Base-by-base conservation (phyloP, 2,329 filamentous ascomycete genomes). In the Ceratocystis colombiana region DNA sequence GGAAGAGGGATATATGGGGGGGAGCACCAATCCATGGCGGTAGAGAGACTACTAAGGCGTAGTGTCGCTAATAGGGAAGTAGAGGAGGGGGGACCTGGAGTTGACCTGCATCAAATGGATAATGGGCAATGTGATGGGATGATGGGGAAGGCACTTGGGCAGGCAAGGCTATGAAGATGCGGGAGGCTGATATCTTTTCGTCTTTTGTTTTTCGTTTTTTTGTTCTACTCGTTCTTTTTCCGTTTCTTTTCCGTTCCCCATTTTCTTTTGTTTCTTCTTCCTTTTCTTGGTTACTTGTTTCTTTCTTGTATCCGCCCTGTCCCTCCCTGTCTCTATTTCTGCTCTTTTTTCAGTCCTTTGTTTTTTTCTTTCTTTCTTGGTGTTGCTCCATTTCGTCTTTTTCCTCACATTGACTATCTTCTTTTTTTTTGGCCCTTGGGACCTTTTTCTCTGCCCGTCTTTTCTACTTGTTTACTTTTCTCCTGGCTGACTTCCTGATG, bases 1-100 rank as follows among this genome's bases (percentile, higher is more conserved):
- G 66, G 93, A 96, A 75, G 93, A 97, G 75, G 90, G 91, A 1
- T 96, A 91, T 73, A 89, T 91, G 84, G 82, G 81, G 53, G 80
- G 78, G 65, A 65, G 64, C 30, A 45, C 65, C 17, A 68, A 66
- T 28, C 44, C 62, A 55, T 67, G 64, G 64, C 61, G 59, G 28
- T 59, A 63, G 33, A 65, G 45, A 61, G 20, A 28, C 33, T 25
- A 12, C 25, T 20, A 46, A 50, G 22, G 12, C 33, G 15, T 44
- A 41, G 37, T 41, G 37, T 41, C 37, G 12, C 10, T 41, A 15
- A 41, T 15, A 15, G 37, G 37, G 10, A 44, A 20, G 37, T 25
- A 22, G 30, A 41, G 22, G 64, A 17, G 12, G 41, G 20, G 41
- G 30, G 55, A 61, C 17, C n/a, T 41, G 20, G 33, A 28, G 44